Evolutionary conservation across 352 stramenopile genomes (phyloP).

Genomic region (Peronospora belbahrii): DNA sequence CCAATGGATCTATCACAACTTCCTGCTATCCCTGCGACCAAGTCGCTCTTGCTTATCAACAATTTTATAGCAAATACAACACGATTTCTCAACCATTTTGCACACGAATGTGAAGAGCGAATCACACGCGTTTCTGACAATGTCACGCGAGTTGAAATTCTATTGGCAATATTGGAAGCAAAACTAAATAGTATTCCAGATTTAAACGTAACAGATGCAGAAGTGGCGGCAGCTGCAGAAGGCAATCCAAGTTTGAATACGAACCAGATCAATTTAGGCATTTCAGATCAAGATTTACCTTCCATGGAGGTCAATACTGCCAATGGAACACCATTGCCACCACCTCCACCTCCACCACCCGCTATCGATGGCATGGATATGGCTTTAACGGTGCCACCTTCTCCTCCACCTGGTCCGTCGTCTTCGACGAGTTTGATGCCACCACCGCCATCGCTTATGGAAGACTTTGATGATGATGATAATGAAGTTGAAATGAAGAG

Average conservation of each 20-base stretch:
- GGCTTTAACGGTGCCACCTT: conserved; percentile 21
- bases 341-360: conserved; percentile 20
- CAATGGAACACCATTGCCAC: conserved; percentile 31
- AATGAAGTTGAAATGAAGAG: conserved; percentile 14
- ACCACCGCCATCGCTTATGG: conserved; percentile 22
- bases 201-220: conserved; percentile 54
- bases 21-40: conserved; percentile 59
- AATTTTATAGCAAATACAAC: conserved; percentile 85
- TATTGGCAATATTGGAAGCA: conserved; percentile 76
- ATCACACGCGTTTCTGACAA: conserved; percentile 61
- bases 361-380: conserved; percentile 21
- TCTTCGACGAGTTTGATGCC: conserved; percentile 13
- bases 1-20: conserved; percentile 75
- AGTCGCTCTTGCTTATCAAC: conserved; percentile 78
- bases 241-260: conserved; percentile 2
- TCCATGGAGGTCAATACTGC: conserved; percentile 29
- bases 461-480: conserved; percentile 23
- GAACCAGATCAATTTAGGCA: conserved; percentile 40
- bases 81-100: conserved; percentile 84
- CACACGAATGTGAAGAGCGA: conserved; percentile 74
- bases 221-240: conserved; percentile 35
- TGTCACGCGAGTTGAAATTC: conserved; percentile 77
- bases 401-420: conserved; percentile 18
- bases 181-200: conserved; percentile 83
- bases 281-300: conserved; percentile 59